phyloP scores from a whole-genome alignment of 805 yeast species.

The Kuraishia piskuri region DNA sequence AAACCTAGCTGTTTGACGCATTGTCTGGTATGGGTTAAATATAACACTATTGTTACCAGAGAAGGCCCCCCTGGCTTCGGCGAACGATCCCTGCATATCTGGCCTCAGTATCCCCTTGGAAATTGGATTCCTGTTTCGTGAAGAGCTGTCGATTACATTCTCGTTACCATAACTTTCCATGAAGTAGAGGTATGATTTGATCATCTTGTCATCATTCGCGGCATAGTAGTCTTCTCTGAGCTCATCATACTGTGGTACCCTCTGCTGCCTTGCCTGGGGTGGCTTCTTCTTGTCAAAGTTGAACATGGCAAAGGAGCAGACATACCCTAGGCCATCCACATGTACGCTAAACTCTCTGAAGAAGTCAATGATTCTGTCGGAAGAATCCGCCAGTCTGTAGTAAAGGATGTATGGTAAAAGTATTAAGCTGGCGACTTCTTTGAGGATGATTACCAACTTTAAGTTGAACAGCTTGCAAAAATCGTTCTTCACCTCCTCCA shows the following conservation, averaged over 20 bases:
- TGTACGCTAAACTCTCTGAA: conserved; percentile 85
- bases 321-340: conserved; percentile 91
- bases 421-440: conserved; percentile 75
- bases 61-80: background rate
- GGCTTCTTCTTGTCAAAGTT: conserved; percentile 46
- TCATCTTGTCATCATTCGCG: conserved; percentile 78
- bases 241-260: conserved; percentile 13
- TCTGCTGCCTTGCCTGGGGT: conserved; percentile 7
- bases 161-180: conserved; percentile 70
- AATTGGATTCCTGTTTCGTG: background rate
- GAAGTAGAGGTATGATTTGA: conserved; percentile 81
- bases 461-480: conserved; percentile 74
- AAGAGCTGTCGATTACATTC: conserved; percentile 12
- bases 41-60: background rate
- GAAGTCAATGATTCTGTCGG: conserved; percentile 79
- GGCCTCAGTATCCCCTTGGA: background rate
- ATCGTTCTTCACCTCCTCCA: conserved; percentile 75
- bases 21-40: background rate
- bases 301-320: conserved; percentile 91
- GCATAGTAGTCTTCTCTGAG: conserved; percentile 31
- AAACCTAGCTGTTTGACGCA: background rate
- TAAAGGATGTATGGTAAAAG: conserved; percentile 87
- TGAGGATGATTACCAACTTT: conserved; percentile 57
- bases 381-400: conserved; percentile 65
- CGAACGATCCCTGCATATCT: background rate